Evolutionary conservation across 768 basidiomycete genomes (phyloP).

Genomic region (Lentinula raphanica): DNA sequence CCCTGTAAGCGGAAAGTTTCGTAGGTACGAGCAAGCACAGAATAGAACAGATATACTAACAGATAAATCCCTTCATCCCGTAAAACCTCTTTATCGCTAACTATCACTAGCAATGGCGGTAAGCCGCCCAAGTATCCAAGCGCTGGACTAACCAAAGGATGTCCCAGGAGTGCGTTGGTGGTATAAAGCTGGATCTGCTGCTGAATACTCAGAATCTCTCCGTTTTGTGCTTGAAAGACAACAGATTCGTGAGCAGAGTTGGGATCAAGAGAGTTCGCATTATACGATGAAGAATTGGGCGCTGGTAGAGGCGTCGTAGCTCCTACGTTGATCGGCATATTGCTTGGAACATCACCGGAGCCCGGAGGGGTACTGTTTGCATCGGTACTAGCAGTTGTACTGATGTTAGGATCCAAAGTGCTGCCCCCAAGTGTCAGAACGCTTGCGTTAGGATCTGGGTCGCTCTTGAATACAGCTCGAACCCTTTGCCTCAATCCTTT

Average conservation of each 20-base stretch:
- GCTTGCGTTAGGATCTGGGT: constrained; percentile 1
- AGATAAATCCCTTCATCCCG: constrained; percentile 88
- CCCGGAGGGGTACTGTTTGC: not conserved
- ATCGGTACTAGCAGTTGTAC: not conserved
- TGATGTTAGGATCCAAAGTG: not conserved
- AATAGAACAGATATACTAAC: constrained; percentile 37
- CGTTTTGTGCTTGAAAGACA: constrained; percentile 36
- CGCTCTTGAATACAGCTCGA: constrained; percentile 42
- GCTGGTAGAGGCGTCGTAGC: constrained; percentile 40
- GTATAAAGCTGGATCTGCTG: constrained; percentile 85
- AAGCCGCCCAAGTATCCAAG: constrained; percentile 85
- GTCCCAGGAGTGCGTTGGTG: constrained; percentile 67
- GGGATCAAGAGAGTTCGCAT: not conserved
- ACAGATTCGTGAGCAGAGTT: constrained; percentile 39
- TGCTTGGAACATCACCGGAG: not conserved
- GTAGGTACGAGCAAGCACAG: not conserved
- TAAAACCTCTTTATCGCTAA: constrained; percentile 86
- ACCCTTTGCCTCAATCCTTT: constrained; percentile 56
- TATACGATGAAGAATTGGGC: not conserved
- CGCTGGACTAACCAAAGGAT: constrained; percentile 82
- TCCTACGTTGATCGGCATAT: constrained; percentile 42
- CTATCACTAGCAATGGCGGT: constrained; percentile 80
- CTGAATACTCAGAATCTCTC: constrained; percentile 48
- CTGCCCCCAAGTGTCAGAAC: not conserved
- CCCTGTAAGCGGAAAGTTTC: constrained; percentile 34